Conservation (phyloP, 768 basidiomycete genomes). For the Suillus hirtellus region DNA sequence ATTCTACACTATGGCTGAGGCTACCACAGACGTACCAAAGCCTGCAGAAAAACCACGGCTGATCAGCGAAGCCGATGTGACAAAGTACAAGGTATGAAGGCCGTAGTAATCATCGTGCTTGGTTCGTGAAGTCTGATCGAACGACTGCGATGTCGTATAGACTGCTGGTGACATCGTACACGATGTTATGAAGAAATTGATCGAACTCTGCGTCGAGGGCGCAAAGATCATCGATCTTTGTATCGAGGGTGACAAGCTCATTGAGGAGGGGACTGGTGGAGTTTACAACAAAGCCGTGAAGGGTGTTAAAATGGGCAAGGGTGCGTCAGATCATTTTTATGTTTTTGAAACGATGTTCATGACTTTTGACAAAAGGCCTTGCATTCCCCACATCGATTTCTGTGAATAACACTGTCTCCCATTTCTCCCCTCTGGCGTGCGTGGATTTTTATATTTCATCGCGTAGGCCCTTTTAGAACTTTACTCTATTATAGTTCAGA, state of each 20-base stretch:
- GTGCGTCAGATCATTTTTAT: conserved; percentile 41
- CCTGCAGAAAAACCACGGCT: conserved; percentile 53
- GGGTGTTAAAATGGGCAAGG: conserved; percentile 85
- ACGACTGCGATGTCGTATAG: conserved; percentile 37
- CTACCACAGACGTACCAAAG: conserved; percentile 42
- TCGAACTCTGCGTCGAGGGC: conserved; percentile 74
- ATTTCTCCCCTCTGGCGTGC: conserved; percentile 94
- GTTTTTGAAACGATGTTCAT: not conserved
- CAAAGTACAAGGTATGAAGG: conserved; percentile 77
- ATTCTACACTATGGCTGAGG: conserved; percentile 56
- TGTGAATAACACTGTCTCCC: conserved; percentile 92
- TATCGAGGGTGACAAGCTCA: conserved; percentile 88
- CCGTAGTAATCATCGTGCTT: conserved; percentile 5
- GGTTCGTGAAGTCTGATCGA: not conserved
- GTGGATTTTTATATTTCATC: conserved; percentile 32
- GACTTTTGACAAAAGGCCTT: conserved; percentile 53
- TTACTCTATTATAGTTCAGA: conserved; percentile 57
- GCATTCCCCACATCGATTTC: conserved; percentile 95
- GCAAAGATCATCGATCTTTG: conserved; percentile 90
- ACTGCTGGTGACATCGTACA: conserved; percentile 91
- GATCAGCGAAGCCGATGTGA: conserved; percentile 71
- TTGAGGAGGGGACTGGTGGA: conserved; percentile 80
- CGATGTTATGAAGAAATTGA: conserved; percentile 80
- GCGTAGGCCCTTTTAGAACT: not conserved
- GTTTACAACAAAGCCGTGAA: conserved; percentile 92